Evolutionary conservation across 805 yeast species (phyloP), one percentile per base, ranked within the genome.

Genomic region (Candida sphagnicola): DNA sequence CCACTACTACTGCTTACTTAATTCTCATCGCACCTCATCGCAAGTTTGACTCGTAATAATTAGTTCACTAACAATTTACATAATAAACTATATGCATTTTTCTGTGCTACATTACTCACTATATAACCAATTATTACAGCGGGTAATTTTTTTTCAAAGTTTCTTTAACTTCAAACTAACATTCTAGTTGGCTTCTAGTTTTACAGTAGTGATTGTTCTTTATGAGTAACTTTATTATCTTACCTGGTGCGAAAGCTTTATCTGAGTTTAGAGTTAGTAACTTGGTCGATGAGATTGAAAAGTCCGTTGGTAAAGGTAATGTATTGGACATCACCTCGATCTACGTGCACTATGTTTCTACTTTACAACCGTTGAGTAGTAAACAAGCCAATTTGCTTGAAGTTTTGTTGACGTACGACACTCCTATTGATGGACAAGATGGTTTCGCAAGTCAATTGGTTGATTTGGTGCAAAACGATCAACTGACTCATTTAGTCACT

Each of bases 201-300:
- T 6, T 21, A 6, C 24, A 6, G 24, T 6, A 21, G 24, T 6
- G 8, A 6, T 6, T 21, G 6, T 6, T 21, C 10, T 10, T 28
- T 23, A 49, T 48, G 50, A 42, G 47, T 36, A 47, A 47, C 21
- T 68, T 67, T 44, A 60, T 68, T 48, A 52, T 66, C 44, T 71
- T 88, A 48, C 83, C 95, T 33, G 99, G 99, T 42, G 95, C 96
- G 35, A 77, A 75, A 56, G 97, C 96, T 46, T 72, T 89, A 57
- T 90, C 98, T 37, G 76, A 77, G 36, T 91, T 91, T 64, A 78
- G 98, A 67, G 81, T 89, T 48, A 75, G 80, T 44, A 83, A 75
- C 49, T 70, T 90, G 65, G 70, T 78, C 48, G 70, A 78, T 47
- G 87, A 82, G 54, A 78, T 91, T 64, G 83, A 85, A 65, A 75